Evolutionary conservation across 129 eudicot species (phyloP).

Genomic region (Chrysanthemum makinoi): DNA sequence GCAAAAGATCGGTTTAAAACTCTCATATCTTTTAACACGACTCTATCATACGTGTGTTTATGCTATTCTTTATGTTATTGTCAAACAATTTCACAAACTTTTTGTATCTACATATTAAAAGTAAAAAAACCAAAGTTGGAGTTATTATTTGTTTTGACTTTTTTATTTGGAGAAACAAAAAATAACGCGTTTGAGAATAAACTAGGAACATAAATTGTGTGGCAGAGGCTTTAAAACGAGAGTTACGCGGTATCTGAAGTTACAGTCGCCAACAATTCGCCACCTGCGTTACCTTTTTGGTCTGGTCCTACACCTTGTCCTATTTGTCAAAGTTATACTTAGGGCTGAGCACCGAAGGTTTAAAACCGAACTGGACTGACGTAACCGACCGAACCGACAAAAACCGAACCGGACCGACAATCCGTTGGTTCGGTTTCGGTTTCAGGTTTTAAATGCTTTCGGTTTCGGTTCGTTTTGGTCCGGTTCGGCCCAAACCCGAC

Average conservation of each 20-base stretch:
- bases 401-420: no score
- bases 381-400: no score
- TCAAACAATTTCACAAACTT: not conserved
- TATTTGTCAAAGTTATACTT: not conserved
- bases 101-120: not conserved
- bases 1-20: no score
- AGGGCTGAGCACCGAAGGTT: no score
- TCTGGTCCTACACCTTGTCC: not conserved
- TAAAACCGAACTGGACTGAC: no score
- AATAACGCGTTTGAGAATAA: conserved; percentile 23
- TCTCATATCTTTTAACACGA: no score
- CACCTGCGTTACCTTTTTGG: conserved; percentile 14
- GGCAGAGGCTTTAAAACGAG: not conserved
- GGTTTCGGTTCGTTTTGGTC: no score
- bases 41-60: not conserved
- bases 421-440: no score
- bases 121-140: not conserved
- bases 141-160: not conserved
- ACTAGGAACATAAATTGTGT: not conserved
- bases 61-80: no score
- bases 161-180: not conserved
- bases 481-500: no score
- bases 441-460: no score
- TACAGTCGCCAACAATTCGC: conserved; percentile 29
- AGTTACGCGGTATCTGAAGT: conserved; percentile 24